Evolutionary conservation across 2,329 filamentous ascomycete genomes (phyloP), one percentile per base, ranked within the genome.

Genomic region (Ophiocordyceps camponoti-rufipedis): DNA sequence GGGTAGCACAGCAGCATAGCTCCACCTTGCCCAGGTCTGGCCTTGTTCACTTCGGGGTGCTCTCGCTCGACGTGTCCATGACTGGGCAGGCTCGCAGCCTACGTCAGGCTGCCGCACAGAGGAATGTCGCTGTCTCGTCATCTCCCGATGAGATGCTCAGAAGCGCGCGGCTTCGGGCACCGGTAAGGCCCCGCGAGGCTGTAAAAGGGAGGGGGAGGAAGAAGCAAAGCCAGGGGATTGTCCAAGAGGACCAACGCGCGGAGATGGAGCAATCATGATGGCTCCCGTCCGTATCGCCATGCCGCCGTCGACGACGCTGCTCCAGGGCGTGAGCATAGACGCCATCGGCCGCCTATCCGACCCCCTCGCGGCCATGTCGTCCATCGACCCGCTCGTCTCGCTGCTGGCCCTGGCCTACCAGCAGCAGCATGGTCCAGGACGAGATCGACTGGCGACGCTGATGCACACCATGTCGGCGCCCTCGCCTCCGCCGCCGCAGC

Each of bases 341-440:
- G 56, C 46, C 47, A 54, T 62, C 31, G 52, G 48, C 44, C 50
- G 46, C 23, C 49, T 62, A 40, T 62, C 60, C 2, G 56, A 58
- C 1, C 53, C 56, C 43, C 51, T 62, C 42, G 52, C 49, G 5
- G 53, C 50, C 47, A 60, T 58, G 53, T 55, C 54, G 2, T 55
- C 55, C 29, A 53, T 59, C 44, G 52, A 53, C 41, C 52, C 58
- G 18, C 59, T 62, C 42, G 56, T 62, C 50, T 56, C 53, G 23
- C 58, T 62, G 46, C 48, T 62, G 44, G 50, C 57, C 35, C 52
- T 62, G 44, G 54, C 60, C 41, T 62, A 61, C 47, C 53, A 55
- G 45, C 51, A 55, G 45, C 53, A 53, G 31, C 53, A 52, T 51
- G 12, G 47, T 47, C 3, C 49, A 49, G 42, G 54, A 60, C 40